Evolutionary conservation across 805 yeast genomes (phyloP).

Genomic region (Candida lessepsii): DNA sequence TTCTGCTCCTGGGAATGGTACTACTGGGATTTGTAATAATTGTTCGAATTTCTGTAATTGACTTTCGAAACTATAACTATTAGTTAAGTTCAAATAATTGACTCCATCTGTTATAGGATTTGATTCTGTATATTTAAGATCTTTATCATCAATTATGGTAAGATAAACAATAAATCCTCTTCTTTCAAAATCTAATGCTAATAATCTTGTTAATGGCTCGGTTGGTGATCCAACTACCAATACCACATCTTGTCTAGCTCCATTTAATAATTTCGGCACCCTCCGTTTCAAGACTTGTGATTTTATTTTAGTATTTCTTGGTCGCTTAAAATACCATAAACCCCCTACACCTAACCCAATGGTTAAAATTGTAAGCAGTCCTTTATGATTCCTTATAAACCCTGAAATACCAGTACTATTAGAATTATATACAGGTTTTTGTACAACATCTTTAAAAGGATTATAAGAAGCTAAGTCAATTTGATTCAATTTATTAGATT

Average conservation of each 20-base stretch:
- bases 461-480: slow-evolving; percentile 11
- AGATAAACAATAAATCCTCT: slow-evolving; percentile 82
- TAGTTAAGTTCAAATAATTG: slow-evolving; percentile 58
- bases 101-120: slow-evolving; percentile 68
- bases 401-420: background rate
- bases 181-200: slow-evolving; percentile 71
- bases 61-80: slow-evolving; percentile 41
- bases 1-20: slow-evolving; percentile 57
- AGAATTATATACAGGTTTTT: background rate
- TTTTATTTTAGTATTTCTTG: no score
- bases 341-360: slow-evolving; percentile 26
- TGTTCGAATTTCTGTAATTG: slow-evolving; percentile 51
- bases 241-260: slow-evolving; percentile 74
- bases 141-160: slow-evolving; percentile 65
- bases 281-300: slow-evolving; percentile 36
- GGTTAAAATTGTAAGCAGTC: slow-evolving; percentile 17
- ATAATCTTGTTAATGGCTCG: slow-evolving; percentile 66
- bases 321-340: slow-evolving; percentile 7
- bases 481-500: slow-evolving; percentile 22
- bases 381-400: slow-evolving; percentile 9
- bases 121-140: slow-evolving; percentile 47
- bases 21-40: slow-evolving; percentile 51
- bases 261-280: slow-evolving; percentile 62
- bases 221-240: slow-evolving; percentile 74
- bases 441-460: slow-evolving; percentile 11